Conservation (phyloP, 768 basidiomycete species). For the Leucocoprinus sp. region DNA sequence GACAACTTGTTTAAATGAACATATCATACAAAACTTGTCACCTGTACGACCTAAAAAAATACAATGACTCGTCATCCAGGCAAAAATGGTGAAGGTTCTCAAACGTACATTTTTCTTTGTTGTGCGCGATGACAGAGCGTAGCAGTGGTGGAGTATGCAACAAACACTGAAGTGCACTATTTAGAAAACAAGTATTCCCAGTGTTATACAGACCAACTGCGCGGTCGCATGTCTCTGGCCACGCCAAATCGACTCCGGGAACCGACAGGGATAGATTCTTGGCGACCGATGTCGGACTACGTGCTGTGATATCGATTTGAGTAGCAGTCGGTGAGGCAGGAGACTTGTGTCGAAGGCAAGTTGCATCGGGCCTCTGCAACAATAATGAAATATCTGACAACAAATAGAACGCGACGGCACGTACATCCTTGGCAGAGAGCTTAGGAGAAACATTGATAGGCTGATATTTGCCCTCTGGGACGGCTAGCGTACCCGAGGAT, state of each 20-base stretch:
- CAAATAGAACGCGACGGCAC: constrained; percentile 29
- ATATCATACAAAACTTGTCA: constrained; percentile 76
- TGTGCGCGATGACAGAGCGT: constrained; percentile 45
- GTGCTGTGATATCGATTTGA: constrained; percentile 17
- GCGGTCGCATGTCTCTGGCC: constrained; percentile 42
- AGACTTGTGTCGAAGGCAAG: neutral
- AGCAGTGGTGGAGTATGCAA: constrained; percentile 88
- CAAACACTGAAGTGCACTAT: constrained; percentile 89
- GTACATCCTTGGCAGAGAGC: constrained; percentile 31
- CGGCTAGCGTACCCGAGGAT: constrained; percentile 64
- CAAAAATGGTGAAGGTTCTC: constrained; percentile 5
- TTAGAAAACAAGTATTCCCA: constrained; percentile 95
- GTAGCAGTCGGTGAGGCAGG: constrained; percentile 10
- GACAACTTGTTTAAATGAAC: constrained; percentile 54
- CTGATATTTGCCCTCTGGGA: constrained; percentile 70
- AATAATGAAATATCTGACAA: neutral
- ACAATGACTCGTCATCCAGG: neutral
- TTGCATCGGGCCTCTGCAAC: constrained; percentile 13
- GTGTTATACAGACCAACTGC: constrained; percentile 72
- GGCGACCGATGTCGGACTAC: constrained; percentile 17
- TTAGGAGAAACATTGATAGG: constrained; percentile 69
- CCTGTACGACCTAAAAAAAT: constrained; percentile 26
- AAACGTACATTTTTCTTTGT: constrained; percentile 56
- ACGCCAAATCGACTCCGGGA: constrained; percentile 51
- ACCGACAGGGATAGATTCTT: constrained; percentile 23